Evolutionary conservation across 306 rosid species (phyloP), one percentile per base, ranked within the genome.

Genomic region (Macrotyloma uniflorum): DNA sequence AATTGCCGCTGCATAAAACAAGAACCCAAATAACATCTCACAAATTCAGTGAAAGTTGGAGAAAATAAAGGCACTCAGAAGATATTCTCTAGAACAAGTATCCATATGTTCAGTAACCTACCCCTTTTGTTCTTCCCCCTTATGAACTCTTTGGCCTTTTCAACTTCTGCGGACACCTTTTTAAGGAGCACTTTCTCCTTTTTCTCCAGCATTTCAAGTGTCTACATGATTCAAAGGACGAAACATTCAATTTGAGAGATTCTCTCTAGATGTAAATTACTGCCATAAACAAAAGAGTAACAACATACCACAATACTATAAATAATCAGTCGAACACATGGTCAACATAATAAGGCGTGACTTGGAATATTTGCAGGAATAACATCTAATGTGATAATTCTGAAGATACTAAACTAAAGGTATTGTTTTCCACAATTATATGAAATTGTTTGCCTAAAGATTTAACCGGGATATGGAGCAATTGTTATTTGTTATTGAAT

Each of bases 131-230:
- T 95, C 88, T 95, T 93, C 61, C 86, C 85, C 86, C 85, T 89
- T 14, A 97, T 89, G 79, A 80, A 91, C 13, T 93, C 99, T 76
- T 95, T 95, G 47, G 99, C 99, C 87, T 77, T 95, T 77, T 93
- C 99, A 80, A 95, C 93, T 83, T 95, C 99, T 0, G 87, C 86
- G 1, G 86, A 14, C 55, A 94, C 97, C 87, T 93, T 95, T 76
- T 93, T 95, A 51, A 87, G 74, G 55, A 95, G 91, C n/a, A 95
- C 98, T 54, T 93, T 95, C 85, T 95, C 99, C 90, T 95, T 95
- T 85, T 95, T 95, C 89, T 95, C 99, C n/a, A 95, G 90, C 99
- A 95, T 93, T 86, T 95, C 99, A 65, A 95, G 98, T 3, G 99
- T 95, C 99, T 95, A 84, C 71, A 84, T 32, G 43, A 80, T 75